Conservation (phyloP, 768 basidiomycete genomes). For the Artomyces pyxidatus region DNA sequence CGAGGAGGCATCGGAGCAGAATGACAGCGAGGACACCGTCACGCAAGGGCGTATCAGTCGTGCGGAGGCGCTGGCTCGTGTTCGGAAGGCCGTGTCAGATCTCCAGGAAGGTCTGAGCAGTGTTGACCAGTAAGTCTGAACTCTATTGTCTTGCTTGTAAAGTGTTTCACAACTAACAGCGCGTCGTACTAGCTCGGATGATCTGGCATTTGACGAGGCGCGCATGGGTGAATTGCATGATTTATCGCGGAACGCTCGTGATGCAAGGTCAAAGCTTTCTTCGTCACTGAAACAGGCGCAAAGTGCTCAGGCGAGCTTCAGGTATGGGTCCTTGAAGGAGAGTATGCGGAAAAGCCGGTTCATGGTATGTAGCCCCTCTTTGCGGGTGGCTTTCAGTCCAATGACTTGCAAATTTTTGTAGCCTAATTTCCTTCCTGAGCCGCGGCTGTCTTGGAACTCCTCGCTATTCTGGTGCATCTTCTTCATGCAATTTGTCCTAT, state of each 20-base stretch:
- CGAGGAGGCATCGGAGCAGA: constrained; percentile 23
- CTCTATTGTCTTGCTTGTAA: constrained; percentile 2
- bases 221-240: constrained; percentile 45
- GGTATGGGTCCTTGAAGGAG: constrained; percentile 26
- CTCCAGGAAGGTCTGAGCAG: constrained; percentile 49
- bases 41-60: constrained; percentile 27
- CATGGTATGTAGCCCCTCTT: too few species aligned
- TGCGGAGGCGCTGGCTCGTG: constrained; percentile 45
- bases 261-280: constrained; percentile 38
- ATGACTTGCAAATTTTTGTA: too few species aligned
- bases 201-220: constrained; percentile 30
- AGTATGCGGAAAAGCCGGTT: constrained; percentile 29
- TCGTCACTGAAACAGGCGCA: constrained; percentile 34
- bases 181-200: constrained; percentile 29
- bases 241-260: constrained; percentile 43
- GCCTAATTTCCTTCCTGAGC: constrained; percentile 14
- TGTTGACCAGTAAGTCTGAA: constrained; percentile 43
- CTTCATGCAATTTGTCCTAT: constrained; percentile 37
- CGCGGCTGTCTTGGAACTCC: constrained; percentile 16
- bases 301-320: constrained; percentile 27
- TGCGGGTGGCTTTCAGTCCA: too few species aligned
- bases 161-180: constrained; percentile 5
- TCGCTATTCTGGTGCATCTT: constrained; percentile 30
- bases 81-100: constrained; percentile 51
- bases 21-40: constrained; percentile 16